Base-by-base conservation (phyloP, 2,329 filamentous ascomycete genomes). In the Lecanosticta acicola region DNA sequence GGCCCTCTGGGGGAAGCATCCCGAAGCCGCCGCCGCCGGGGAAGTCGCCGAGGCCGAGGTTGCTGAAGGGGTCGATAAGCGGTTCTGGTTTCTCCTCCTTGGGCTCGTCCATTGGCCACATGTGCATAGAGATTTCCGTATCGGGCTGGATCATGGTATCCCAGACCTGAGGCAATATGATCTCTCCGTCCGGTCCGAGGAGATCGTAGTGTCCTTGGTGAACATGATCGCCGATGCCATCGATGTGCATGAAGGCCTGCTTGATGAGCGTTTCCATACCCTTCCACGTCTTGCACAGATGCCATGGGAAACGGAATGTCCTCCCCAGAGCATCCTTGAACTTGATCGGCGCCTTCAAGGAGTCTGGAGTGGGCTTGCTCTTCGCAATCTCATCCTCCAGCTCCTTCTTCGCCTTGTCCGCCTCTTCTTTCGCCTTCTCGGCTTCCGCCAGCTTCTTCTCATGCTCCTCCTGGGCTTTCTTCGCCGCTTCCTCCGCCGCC, bases 321-420 rank as follows among this genome's bases (percentile, higher is more conserved):
- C 90, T 79, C 24, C 87, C 87, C 13, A 96, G 81, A 1, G 89
- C 89, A 64, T 96, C 90, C 68, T 94, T 94, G 71, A 94, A 94
- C 56, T 83, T 84, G 65, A 95, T 87, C 2, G 86, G 87, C 35
- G 81, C 74, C 65, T 87, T 85, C 55, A 75, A 74, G 45, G 75
- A 72, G n/a, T 78, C 73, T 2, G 74, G 71, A 60, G 61, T 70
- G 49, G 57, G 75, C 66, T 54, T 71, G 43, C 69, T 70, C 43
- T 71, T 73, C 38, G 67, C 69, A 2, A 66, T 65, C 50, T 73
- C 72, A 41, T 70, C 71, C 49, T 74, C 71, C 4, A 70, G 65
- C 35, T 69, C 71, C 53, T 71, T 69, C 45, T 73, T 72, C 42
- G 69, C 70, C 57, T 70, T 68, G 44, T 74, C 74, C 8, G 73